Conservation (phyloP, 495 filamentous ascomycete genomes). For the Tuber calosporum region DNA sequence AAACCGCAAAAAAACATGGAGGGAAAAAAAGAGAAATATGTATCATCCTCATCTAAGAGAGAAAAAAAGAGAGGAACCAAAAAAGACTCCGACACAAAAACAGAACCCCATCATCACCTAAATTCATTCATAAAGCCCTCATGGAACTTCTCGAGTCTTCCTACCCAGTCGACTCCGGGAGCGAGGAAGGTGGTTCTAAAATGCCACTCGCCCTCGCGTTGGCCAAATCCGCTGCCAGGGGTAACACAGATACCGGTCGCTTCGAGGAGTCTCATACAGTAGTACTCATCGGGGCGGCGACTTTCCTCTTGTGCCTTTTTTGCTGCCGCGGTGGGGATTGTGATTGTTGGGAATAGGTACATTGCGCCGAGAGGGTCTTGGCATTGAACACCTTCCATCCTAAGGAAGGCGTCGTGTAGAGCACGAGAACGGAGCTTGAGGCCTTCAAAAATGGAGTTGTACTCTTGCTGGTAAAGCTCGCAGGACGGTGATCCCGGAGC, state of each 20-base stretch:
- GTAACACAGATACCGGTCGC: constrained; percentile 94
- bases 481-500: constrained; percentile 70
- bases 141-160: constrained; percentile 82
- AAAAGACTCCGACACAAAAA: neutral
- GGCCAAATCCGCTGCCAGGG: constrained; percentile 85
- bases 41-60: neutral
- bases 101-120: neutral
- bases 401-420: constrained; percentile 77
- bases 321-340: constrained; percentile 63
- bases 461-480: constrained; percentile 75
- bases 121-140: constrained; percentile 82
- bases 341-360: constrained; percentile 97
- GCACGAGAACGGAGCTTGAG: constrained; percentile 72
- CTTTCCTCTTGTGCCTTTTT: constrained; percentile 66
- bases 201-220: constrained; percentile 84
- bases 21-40: neutral
- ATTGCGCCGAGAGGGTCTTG: constrained; percentile 83
- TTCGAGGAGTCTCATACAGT: constrained; percentile 81
- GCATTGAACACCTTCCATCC: constrained; percentile 93
- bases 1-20: neutral
- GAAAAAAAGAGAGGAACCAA: neutral
- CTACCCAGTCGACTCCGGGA: constrained; percentile 91
- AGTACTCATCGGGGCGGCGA: constrained; percentile 81
- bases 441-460: constrained; percentile 58
- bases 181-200: constrained; percentile 96